Conservation (phyloP, 495 filamentous ascomycete species). For the Lepidopterella palustris region DNA sequence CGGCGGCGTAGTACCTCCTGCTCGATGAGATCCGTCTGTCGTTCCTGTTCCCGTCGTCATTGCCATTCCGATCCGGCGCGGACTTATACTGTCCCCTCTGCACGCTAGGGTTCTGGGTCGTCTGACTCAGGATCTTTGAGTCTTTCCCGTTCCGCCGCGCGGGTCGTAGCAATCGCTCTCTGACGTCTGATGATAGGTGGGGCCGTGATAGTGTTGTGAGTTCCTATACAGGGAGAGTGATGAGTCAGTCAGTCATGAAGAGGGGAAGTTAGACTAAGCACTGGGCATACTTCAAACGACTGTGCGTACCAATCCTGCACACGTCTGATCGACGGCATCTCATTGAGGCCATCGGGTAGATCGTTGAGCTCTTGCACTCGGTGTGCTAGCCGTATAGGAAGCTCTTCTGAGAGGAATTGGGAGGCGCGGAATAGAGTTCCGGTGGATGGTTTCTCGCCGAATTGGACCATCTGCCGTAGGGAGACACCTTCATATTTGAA, state of each 20-base stretch:
- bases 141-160: conserved; percentile 53
- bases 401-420: conserved; percentile 96
- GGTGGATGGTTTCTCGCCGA: conserved; percentile 53
- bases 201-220: conserved; percentile 81
- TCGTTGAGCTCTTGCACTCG: conserved; percentile 87
- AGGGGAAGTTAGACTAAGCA: too few relatives aligned
- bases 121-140: conserved; percentile 66
- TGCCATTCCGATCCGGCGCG: conserved; percentile 49
- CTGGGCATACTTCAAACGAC: conserved; percentile 83
- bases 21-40: conserved; percentile 43
- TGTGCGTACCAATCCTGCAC: conserved; percentile 99
- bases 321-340: conserved; percentile 94
- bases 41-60: conserved; percentile 45
- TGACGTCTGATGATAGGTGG: conserved; percentile 65
- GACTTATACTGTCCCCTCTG: conserved; percentile 81
- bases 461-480: conserved; percentile 97
- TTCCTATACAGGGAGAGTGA: conserved; percentile 57
- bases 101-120: conserved; percentile 84
- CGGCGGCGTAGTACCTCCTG: conserved; percentile 82
- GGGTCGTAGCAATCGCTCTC: conserved; percentile 69
- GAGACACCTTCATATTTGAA: conserved; percentile 40
- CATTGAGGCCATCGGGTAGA: conserved; percentile 93
- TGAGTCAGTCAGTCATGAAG: too few relatives aligned
- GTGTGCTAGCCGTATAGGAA: conserved; percentile 93
- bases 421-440: conserved; percentile 95